Conservation (phyloP, 805 yeast genomes). For the Yarrowia deformans region DNA sequence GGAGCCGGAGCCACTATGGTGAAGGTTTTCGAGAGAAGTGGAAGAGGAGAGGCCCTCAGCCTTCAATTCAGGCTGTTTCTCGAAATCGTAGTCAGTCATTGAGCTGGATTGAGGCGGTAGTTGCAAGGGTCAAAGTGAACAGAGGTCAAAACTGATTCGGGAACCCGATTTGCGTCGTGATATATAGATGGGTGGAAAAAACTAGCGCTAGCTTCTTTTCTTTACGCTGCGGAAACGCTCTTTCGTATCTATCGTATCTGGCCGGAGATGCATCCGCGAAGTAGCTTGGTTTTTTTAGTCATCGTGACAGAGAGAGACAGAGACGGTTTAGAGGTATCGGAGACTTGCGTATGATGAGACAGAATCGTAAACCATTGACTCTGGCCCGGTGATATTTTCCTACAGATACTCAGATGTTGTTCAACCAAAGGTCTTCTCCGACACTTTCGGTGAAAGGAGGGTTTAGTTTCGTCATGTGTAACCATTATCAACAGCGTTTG, state of each 20-base stretch:
- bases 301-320: no score
- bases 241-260: conserved; percentile 10
- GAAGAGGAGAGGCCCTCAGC: conserved; percentile 30
- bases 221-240: background rate
- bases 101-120: conserved; percentile 31
- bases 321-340: no score
- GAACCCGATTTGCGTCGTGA: conserved; percentile 19
- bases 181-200: conserved; percentile 17
- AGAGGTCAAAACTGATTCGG: conserved; percentile 27
- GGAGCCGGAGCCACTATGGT: background rate
- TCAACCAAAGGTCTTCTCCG: background rate
- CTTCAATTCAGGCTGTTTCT: conserved; percentile 38
- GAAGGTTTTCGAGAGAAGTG: conserved; percentile 21
- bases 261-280: conserved; percentile 20
- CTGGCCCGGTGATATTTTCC: no score
- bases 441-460: background rate
- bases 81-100: conserved; percentile 40
- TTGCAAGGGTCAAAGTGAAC: conserved; percentile 27
- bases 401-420: no score
- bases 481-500: conserved; percentile 9
- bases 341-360: no score
- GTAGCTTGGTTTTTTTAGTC: background rate
- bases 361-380: no score
- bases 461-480: background rate
- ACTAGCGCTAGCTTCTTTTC: conserved; percentile 1